phyloP scores from a whole-genome alignment of 108 stramenopile genomes.

The Fragilariopsis cylindrus region DNA sequence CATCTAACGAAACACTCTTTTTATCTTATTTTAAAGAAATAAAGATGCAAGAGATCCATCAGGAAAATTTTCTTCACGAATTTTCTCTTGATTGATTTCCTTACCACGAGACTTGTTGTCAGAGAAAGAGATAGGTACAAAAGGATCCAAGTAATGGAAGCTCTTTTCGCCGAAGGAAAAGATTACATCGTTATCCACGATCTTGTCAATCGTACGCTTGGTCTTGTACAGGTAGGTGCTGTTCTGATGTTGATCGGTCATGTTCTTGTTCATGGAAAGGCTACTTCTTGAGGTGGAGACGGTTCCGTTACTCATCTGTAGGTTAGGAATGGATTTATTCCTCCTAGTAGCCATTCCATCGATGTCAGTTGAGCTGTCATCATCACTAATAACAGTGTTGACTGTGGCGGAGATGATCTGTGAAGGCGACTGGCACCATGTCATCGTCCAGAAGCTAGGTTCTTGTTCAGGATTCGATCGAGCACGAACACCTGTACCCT shows the following conservation, averaged over 20 bases:
- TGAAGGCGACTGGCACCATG: slow-evolving; percentile 38
- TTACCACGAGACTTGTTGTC: neutral
- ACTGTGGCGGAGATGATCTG: neutral
- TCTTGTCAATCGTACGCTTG: neutral
- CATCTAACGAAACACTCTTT: no score
- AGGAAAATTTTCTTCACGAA: no score
- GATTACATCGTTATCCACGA: slow-evolving; percentile 27
- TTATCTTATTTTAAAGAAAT: no score
- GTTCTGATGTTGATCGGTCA: no score
- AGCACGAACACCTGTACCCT: slow-evolving; percentile 76
- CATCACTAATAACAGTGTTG: slow-evolving; percentile 5
- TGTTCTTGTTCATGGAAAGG: no score
- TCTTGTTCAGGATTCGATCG: slow-evolving; percentile 79
- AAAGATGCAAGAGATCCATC: no score
- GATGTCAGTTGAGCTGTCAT: neutral
- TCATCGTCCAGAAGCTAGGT: slow-evolving; percentile 78
- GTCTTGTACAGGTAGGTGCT: no score
- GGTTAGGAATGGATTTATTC: no score
- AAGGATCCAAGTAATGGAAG: slow-evolving; percentile 40
- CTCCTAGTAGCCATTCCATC: no score
- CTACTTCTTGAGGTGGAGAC: no score
- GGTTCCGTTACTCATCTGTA: no score
- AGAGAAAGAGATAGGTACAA: slow-evolving; percentile 1
- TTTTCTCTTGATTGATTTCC: no score
- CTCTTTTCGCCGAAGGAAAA: slow-evolving; percentile 30